phyloP scores from a whole-genome alignment of 306 rosid species.

The Cyamopsis tetragonoloba region DNA sequence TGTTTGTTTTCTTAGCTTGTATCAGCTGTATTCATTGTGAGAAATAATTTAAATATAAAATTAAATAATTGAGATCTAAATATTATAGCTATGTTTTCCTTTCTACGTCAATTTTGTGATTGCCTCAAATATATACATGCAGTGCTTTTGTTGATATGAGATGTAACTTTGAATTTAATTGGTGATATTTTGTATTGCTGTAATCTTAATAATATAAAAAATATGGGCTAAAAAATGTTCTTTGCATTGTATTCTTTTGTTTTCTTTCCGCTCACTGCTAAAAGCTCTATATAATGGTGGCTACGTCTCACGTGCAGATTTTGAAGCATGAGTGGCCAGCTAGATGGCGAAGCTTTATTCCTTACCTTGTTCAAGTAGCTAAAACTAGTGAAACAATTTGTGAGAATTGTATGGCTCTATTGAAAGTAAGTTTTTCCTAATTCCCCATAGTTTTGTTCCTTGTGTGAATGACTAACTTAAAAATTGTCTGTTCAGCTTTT shows the following conservation, averaged over 20 bases:
- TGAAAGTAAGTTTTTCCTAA: conserved; percentile 50
- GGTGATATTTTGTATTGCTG: too few species aligned
- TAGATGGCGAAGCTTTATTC: conserved; percentile 82
- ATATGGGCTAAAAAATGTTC: background rate
- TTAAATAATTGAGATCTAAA: too few species aligned
- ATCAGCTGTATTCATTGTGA: too few species aligned
- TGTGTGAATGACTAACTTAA: conserved; percentile 4
- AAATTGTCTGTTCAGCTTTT: conserved; percentile 29
- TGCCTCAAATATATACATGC: too few species aligned
- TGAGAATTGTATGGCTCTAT: conserved; percentile 90
- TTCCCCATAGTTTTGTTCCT: background rate
- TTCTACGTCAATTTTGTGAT: too few species aligned
- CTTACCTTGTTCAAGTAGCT: conserved; percentile 83
- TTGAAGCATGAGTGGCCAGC: conserved; percentile 97
- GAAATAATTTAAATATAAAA: too few species aligned
- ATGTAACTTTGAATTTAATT: too few species aligned
- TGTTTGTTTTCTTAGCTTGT: too few species aligned
- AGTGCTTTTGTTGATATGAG: too few species aligned
- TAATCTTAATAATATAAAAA: too few species aligned
- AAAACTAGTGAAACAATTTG: conserved; percentile 90
- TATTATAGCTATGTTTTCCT: too few species aligned
- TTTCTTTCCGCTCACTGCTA: background rate
- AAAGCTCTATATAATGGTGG: background rate
- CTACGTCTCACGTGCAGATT: conserved; percentile 49
- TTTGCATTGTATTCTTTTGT: background rate